A percentile compares a stretch with the other conserved stretches of the same genome.
These are phyloP conservation scores for Prunus kanzakura DNA, from an alignment of 306 rosid species.

Conservation along the genomic window DNA sequence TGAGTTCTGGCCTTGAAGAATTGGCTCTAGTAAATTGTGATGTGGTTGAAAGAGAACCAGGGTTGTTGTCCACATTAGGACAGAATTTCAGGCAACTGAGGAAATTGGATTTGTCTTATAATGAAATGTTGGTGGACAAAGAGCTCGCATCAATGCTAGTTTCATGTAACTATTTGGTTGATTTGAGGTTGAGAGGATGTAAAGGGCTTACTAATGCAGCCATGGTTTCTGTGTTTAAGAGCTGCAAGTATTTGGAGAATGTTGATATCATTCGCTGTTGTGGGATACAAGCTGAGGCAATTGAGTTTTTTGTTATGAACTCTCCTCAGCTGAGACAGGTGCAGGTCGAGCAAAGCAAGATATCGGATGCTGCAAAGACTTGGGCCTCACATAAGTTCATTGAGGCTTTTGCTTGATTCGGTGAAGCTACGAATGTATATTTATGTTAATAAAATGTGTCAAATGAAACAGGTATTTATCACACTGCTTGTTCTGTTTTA, in stretches of 20 bases:
- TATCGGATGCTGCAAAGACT: slow-evolving; percentile 51
- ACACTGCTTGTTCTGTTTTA: not conserved
- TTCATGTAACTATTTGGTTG: slow-evolving; percentile 60
- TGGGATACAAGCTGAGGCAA: slow-evolving; percentile 48
- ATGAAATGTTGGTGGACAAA: slow-evolving; percentile 70
- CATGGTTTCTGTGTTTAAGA: slow-evolving; percentile 40
- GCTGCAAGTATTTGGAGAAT: slow-evolving; percentile 58
- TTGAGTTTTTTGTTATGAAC: slow-evolving; percentile 51
- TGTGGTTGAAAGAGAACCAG: slow-evolving; percentile 77
- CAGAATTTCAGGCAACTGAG: slow-evolving; percentile 63
- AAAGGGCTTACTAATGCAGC: slow-evolving; percentile 44
- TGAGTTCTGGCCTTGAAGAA: slow-evolving; percentile 55
- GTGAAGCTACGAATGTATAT: not conserved
- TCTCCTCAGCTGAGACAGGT: slow-evolving; percentile 49
- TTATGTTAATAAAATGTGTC: slow-evolving; percentile 20
- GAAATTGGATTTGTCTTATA: slow-evolving; percentile 73
- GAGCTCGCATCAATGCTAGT: slow-evolving; percentile 63
- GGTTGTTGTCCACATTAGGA: slow-evolving; percentile 75
- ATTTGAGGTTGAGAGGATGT: slow-evolving; percentile 75
- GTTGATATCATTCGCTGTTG: slow-evolving; percentile 61
- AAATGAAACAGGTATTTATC: slow-evolving; percentile 31
- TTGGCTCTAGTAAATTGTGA: slow-evolving; percentile 78
- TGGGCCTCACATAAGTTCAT: slow-evolving; percentile 54
- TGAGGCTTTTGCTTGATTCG: slow-evolving; percentile 38
- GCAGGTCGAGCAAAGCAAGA: slow-evolving; percentile 62